Evolutionary conservation across 139 green algal species (phyloP), one percentile per base, ranked within the genome.

Genomic region (Coelastrella sp.): DNA sequence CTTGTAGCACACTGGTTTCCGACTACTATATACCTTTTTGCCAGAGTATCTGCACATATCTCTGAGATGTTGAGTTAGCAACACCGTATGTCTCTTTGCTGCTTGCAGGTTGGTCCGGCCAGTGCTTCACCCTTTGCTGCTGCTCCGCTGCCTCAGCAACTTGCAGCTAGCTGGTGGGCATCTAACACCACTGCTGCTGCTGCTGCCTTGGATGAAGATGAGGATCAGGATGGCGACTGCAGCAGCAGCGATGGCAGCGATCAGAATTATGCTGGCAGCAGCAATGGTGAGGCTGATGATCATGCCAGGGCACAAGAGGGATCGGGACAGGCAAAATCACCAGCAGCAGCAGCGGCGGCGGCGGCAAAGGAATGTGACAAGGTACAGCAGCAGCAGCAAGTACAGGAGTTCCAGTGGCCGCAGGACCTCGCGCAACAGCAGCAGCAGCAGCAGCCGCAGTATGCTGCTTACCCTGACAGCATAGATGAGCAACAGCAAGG

Each of bases 151-250:
- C 83, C 82, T 21, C 30, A 79, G 4, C 45, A 76, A 5, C 32
- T 89, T n/a, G 86, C 88, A 37, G 62, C 75, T 68, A 51, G 83
- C 84, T 89, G 87, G 84, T 68, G 75, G 41, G 30, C 41, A n/a
- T 43, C 34, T 27, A 69, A 68, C 64, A 21, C 62, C 17, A 35
- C 19, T 74, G 69, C 43, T 67, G 53, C 66, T 19, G n/a, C 75
- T 35, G 57, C 76, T 30, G 75, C 35, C n/a, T n/a, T n/a, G n/a
- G n/a, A n/a, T n/a, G n/a, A n/a, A 30, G 45, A 53, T 30, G 72
- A 80, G 7, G 40, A 79, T 40, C 21, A 79, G 3, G 35, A 25
- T 38, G n/a, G 67, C n/a, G n/a, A n/a, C n/a, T n/a, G n/a, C 41
- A 51, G 53, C 69, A 86, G 69, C 78, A 48, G 68, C 43, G 57